These are phyloP conservation scores for Ambrosiella beaveri DNA, from an alignment of 2,329 filamentous ascomycete species.

Conservation along the genomic window DNA sequence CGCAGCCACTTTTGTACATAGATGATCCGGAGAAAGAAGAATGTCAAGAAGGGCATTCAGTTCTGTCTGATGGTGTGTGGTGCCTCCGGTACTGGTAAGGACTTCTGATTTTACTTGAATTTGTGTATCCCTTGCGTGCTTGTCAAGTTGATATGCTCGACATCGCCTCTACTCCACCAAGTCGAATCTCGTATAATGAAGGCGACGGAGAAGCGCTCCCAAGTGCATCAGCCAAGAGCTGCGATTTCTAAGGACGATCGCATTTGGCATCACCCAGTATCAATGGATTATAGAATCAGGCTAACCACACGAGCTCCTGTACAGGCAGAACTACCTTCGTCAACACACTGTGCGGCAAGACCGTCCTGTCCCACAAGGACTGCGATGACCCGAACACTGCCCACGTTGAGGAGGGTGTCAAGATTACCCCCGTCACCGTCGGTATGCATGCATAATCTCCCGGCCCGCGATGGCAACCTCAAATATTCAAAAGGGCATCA, in stretches of 20 bases:
- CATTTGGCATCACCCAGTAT: too few relatives aligned
- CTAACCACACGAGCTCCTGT: constrained; percentile 6
- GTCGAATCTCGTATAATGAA: too few relatives aligned
- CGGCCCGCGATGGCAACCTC: too few relatives aligned
- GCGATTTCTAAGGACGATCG: too few relatives aligned
- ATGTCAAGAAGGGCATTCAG: constrained; percentile 99
- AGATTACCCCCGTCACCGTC: constrained; percentile 96
- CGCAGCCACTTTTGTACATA: constrained; percentile 30
- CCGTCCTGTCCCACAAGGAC: constrained; percentile 80
- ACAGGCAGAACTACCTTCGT: constrained; percentile 94
- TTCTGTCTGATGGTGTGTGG: constrained; percentile 99
- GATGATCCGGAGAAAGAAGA: constrained; percentile 99
- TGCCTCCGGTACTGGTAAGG: constrained; percentile 88
- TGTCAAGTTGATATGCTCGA: background rate
- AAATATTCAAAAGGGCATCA: background rate
- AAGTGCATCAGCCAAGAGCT: too few relatives aligned
- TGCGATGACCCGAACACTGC: constrained; percentile 76
- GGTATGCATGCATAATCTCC: constrained; percentile 34
- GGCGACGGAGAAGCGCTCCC: too few relatives aligned
- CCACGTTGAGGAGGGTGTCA: constrained; percentile 88
- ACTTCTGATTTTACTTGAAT: constrained; percentile 13
- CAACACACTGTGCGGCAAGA: constrained; percentile 95
- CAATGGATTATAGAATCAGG: background rate
- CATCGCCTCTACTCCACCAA: background rate
- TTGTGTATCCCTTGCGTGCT: background rate